phyloP scores from a whole-genome alignment of 345 rosid genomes.

The Anastatica hierochuntica region DNA sequence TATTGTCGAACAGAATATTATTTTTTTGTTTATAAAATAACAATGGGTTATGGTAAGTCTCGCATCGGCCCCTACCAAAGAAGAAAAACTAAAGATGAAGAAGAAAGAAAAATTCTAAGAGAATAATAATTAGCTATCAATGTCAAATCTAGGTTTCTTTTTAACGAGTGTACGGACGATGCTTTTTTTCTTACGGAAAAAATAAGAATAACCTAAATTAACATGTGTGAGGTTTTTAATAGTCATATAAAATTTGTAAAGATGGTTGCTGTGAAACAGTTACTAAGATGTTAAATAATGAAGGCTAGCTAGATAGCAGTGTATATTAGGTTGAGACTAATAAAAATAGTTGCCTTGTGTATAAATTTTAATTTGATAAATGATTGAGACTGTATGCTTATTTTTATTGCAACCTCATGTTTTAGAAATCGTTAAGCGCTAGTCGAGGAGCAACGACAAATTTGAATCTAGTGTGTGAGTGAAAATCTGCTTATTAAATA shows the following conservation, averaged over 20 bases:
- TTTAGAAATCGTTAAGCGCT: no score
- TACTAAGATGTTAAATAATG: no score
- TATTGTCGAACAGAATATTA: conserved; percentile 10
- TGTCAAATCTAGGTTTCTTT: conserved; percentile 20
- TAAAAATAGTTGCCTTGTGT: no score
- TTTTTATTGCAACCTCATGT: no score
- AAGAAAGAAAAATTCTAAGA: conserved; percentile 5
- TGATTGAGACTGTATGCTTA: no score
- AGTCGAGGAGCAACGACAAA: no score
- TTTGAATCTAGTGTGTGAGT: no score
- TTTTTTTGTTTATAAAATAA: neutral
- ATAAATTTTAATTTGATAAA: no score
- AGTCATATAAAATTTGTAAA: conserved; percentile 4
- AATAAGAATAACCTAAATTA: neutral
- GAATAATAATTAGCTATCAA: conserved; percentile 18
- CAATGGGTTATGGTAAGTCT: conserved; percentile 17
- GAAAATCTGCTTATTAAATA: no score
- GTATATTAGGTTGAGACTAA: no score
- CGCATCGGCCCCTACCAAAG: conserved; percentile 12
- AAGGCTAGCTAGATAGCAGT: no score
- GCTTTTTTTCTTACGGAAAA: neutral
- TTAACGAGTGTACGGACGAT: conserved; percentile 16
- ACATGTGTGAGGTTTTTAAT: neutral
- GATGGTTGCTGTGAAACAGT: no score
- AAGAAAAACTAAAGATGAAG: neutral